Base-by-base conservation (phyloP, 2,329 filamentous ascomycete genomes). In the Hypomyces rosellus region DNA sequence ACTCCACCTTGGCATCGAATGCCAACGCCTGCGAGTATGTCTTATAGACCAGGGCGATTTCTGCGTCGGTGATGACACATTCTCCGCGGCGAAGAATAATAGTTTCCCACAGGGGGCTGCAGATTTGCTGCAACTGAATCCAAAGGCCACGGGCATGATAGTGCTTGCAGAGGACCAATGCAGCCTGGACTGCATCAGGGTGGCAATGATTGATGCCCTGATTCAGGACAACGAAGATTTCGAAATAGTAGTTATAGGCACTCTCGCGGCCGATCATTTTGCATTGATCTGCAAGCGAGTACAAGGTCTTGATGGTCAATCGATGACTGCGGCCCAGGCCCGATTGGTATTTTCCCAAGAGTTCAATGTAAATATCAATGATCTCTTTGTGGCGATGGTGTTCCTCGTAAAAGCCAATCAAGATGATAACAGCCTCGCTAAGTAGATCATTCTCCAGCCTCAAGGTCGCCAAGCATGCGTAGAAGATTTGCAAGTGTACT, bases 1-100 rank as follows among this genome's bases (percentile, higher is more conserved):
- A 69, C 46, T 74, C 69, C 3, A 67, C 70, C 53, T 69, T 70
- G 50, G 66, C 64, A 18, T 71, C 68, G 11, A 67, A 59, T 48
- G 75, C 71, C 15, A 78, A 57, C n/a, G 75, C 69, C 34, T 71
- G 67, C 42, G 69, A 67, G 59, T 78, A 78, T 34, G 70, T 71
- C 18, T 67, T 61, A 56, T 45, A 77, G 53, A 74, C 67, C 50
- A 73, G 68, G 3, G 50, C 51, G 16, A 76, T 61, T 18, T 72
- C 57, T 16, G 69, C 67, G 38, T 73, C 70, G 1, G 73, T 70
- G 39, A 74, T 59, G 34, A 67, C 62, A 30, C 46, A 51, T 1
- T 55, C 53, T 51, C 68, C 67, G 14, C 65, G 67, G 16, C 72
- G 67, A 41, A 73, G 69, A 14, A 54, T 45, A 4, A 60, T 30